Percentiles rank a stretch among this genome's conserved stretches.
Conservation (phyloP, 2,329 filamentous ascomycete species). For the Helotiales sp. region DNA sequence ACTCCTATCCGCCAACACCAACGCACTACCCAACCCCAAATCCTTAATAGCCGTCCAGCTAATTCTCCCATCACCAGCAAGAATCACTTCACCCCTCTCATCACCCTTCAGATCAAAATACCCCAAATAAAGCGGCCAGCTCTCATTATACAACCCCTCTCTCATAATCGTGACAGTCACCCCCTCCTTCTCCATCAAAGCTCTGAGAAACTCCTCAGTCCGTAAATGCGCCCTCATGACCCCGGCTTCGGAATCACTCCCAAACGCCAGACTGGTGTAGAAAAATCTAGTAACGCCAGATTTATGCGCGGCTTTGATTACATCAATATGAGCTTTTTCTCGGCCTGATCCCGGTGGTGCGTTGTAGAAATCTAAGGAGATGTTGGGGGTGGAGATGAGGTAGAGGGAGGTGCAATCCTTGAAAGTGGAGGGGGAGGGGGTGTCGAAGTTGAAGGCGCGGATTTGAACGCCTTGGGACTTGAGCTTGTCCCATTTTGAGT, state of each 20-base stretch:
- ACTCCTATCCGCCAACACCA: conserved; percentile 29
- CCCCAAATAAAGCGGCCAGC: conserved; percentile 38
- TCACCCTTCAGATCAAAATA: conserved; percentile 30
- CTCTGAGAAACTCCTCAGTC: conserved; percentile 34
- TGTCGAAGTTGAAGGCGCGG: conserved; percentile 30
- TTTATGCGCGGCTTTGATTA: conserved; percentile 41
- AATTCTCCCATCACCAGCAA: conserved; percentile 37
- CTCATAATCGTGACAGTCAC: conserved; percentile 34
- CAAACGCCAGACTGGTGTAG: conserved; percentile 43
- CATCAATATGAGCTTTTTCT: conserved; percentile 29
- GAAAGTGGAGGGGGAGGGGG: conserved; percentile 17
- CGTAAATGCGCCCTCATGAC: conserved; percentile 35
- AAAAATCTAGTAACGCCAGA: conserved; percentile 44
- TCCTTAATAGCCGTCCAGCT: conserved; percentile 38
- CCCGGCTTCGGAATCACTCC: conserved; percentile 20
- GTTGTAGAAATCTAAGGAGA: conserved; percentile 48
- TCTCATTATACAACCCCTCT: conserved; percentile 39
- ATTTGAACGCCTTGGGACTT: conserved; percentile 30
- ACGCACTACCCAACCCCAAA: conserved; percentile 32
- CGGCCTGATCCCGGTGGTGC: conserved; percentile 41
- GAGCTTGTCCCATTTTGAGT: conserved; percentile 46
- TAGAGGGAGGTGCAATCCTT: conserved; percentile 41
- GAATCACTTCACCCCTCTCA: conserved; percentile 32
- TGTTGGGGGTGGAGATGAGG: conserved; percentile 41
- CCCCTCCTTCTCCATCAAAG: conserved; percentile 7